Evolutionary conservation across 805 yeast species (phyloP).

Genomic region (Zygoascus bituminiphila): DNA sequence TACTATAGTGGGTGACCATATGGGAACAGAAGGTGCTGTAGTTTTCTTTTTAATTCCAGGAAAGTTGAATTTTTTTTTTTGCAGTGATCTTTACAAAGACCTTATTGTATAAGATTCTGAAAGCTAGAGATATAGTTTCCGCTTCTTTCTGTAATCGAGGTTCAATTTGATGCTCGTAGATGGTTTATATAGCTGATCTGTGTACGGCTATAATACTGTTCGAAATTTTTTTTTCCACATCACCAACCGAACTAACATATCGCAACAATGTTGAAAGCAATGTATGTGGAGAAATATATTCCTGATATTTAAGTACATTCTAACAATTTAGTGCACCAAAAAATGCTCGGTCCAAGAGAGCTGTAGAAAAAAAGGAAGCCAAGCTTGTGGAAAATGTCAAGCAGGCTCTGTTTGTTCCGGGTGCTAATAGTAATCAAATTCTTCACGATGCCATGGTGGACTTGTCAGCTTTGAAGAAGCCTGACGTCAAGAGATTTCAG

Average conservation of each 20-base stretch:
- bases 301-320: background rate
- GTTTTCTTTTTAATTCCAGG: background rate
- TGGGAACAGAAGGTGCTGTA: background rate
- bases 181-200: too few relatives aligned
- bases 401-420: slow-evolving; percentile 86
- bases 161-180: too few relatives aligned
- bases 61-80: background rate
- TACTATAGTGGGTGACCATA: background rate
- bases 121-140: too few relatives aligned
- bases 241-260: background rate
- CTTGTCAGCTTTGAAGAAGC: slow-evolving; percentile 82
- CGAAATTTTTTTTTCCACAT: background rate
- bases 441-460: slow-evolving; percentile 87
- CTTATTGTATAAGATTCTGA: background rate
- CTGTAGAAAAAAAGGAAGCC: slow-evolving; percentile 79
- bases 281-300: too few relatives aligned
- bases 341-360: slow-evolving; percentile 93
- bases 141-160: too few relatives aligned
- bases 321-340: slow-evolving; percentile 44
- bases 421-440: slow-evolving; percentile 66
- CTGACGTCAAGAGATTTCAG: slow-evolving; percentile 75
- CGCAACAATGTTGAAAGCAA: slow-evolving; percentile 30
- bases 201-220: background rate
- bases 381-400: slow-evolving; percentile 85
- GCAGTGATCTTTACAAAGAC: too few relatives aligned